These are phyloP conservation scores for Xylaria hypoxylon DNA, from an alignment of 2,329 filamentous ascomycete species.

Conservation along the genomic window DNA sequence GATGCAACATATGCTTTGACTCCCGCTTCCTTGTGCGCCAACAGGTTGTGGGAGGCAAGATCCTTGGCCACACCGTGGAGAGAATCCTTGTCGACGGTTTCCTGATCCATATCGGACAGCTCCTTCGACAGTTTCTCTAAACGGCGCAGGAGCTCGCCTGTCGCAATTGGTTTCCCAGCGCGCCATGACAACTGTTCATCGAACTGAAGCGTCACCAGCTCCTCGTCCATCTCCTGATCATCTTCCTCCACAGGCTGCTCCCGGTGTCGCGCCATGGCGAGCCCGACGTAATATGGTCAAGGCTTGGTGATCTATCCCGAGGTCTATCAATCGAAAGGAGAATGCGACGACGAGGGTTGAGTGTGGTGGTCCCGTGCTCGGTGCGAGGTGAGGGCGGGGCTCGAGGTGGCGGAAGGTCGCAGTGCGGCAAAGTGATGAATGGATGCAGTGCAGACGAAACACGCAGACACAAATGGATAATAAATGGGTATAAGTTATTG, in stretches of 20 bases:
- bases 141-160: constrained; percentile 82
- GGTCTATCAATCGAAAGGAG: background rate
- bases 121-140: constrained; percentile 85
- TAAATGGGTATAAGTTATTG: background rate
- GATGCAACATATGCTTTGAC: constrained; percentile 90
- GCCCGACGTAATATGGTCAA: background rate
- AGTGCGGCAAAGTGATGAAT: constrained; percentile 8
- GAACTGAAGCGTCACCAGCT: constrained; percentile 73
- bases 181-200: constrained; percentile 90
- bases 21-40: constrained; percentile 92
- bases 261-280: constrained; percentile 56
- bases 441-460: constrained; percentile 9
- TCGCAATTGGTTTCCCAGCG: constrained; percentile 88
- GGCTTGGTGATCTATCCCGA: constrained; percentile 1
- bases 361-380: constrained; percentile 13
- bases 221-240: constrained; percentile 55
- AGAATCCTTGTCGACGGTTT: constrained; percentile 85
- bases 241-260: constrained; percentile 55
- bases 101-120: constrained; percentile 87
- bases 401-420: constrained; percentile 18
- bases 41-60: constrained; percentile 81
- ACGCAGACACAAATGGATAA: constrained; percentile 1
- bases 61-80: constrained; percentile 86
- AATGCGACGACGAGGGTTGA: background rate
- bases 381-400: constrained; percentile 32